phyloP scores from a whole-genome alignment of 1,284 basidiomycete species.

The Leccinum griseonigrum region DNA sequence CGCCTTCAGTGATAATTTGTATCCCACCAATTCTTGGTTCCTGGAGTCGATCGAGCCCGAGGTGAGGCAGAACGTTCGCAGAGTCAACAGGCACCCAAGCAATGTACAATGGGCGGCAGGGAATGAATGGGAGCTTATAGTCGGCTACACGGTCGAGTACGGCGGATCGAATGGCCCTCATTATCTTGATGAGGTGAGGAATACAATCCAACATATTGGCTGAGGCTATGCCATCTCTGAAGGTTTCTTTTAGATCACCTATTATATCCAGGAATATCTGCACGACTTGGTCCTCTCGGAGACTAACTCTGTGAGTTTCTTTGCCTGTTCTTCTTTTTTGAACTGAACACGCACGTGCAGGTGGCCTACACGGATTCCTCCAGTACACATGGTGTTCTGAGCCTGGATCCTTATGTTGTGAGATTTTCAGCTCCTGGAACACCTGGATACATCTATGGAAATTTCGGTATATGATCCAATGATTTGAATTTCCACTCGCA shows the following conservation, averaged over 20 bases:
- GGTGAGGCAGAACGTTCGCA: constrained; percentile 57
- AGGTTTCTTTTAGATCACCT: constrained; percentile 40
- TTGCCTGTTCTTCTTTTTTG: background rate
- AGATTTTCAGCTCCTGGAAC: constrained; percentile 52
- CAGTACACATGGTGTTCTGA: constrained; percentile 50
- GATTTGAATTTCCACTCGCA: background rate
- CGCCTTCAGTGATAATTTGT: constrained; percentile 59
- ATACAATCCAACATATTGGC: background rate
- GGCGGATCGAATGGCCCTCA: constrained; percentile 38
- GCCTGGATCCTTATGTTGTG: constrained; percentile 38
- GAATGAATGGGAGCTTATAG: constrained; percentile 53
- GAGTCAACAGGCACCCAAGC: constrained; percentile 22
- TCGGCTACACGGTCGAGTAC: too few species aligned
- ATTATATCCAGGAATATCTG: constrained; percentile 53
- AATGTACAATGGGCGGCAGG: constrained; percentile 61
- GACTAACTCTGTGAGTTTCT: constrained; percentile 44
- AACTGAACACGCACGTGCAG: constrained; percentile 26
- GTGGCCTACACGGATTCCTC: constrained; percentile 64
- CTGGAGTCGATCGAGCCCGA: constrained; percentile 39
- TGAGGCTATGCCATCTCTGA: background rate
- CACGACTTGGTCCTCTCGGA: constrained; percentile 28
- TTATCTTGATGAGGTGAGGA: constrained; percentile 48
- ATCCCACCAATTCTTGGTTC: constrained; percentile 39
- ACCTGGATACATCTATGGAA: constrained; percentile 54
- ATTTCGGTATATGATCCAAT: constrained; percentile 38